Percentiles rank a stretch among this genome's conserved stretches.
phyloP scores from a whole-genome alignment of 2,329 filamentous ascomycete species.

The Verticillium zaregamsianum region DNA sequence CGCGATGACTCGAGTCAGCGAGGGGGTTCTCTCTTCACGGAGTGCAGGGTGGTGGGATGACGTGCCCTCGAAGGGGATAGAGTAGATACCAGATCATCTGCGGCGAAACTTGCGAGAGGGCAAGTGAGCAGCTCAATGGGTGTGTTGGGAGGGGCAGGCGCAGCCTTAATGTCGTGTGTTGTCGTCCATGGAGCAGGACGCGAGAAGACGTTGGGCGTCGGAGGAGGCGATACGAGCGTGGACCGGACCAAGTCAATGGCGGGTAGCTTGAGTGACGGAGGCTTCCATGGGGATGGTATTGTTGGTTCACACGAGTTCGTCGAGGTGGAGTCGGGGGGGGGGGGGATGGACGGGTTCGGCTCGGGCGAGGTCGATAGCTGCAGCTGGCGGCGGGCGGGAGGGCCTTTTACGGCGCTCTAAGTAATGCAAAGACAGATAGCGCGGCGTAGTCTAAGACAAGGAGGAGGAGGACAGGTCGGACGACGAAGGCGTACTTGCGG shows the following conservation, averaged over 20 bases:
- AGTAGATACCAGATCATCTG: constrained; percentile 73
- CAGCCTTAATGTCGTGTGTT: background rate
- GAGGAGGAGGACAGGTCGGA: background rate
- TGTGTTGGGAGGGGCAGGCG: background rate
- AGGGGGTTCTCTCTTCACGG: background rate
- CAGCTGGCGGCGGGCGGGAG: background rate
- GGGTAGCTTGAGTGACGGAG: background rate
- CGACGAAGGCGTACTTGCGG: background rate
- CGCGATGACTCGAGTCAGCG: constrained; percentile 1
- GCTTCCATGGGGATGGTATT: background rate
- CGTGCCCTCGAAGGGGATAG: constrained; percentile 73
- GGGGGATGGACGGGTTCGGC: background rate
- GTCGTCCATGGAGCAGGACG: background rate
- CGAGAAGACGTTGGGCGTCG: background rate
- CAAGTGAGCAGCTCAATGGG: constrained; percentile 4
- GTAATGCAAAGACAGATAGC: background rate
- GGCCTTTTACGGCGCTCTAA: background rate
- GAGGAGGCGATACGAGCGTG: background rate
- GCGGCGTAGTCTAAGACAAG: background rate
- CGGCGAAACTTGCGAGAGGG: constrained; percentile 8
- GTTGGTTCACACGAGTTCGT: background rate
- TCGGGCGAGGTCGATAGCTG: background rate
- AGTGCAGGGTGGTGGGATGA: constrained; percentile 14
- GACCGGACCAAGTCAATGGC: background rate
- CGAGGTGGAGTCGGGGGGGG: background rate